Percentiles rank a stretch among this genome's conserved stretches.
Conservation (phyloP, 164 flowering plant species). For the Malania oleifera region DNA sequence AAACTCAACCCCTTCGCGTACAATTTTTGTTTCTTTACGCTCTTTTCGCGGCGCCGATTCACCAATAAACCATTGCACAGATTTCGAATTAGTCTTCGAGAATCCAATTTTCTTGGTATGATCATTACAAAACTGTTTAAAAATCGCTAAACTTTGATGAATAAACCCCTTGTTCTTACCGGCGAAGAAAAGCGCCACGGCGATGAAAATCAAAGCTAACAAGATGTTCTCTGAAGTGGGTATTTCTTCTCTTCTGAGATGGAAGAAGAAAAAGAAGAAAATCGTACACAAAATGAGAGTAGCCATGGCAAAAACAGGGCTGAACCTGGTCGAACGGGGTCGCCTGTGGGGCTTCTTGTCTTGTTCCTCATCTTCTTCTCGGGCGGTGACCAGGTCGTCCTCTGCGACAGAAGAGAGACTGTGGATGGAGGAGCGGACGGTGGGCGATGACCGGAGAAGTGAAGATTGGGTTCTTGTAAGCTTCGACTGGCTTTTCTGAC, state of each 20-base stretch:
- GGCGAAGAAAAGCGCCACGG: conserved; percentile 37
- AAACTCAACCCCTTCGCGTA: conserved; percentile 70
- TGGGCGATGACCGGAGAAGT: conserved; percentile 76
- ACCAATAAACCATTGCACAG: conserved; percentile 83
- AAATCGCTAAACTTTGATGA: conserved; percentile 15
- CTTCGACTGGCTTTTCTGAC: conserved; percentile 48
- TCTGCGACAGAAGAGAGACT: conserved; percentile 53
- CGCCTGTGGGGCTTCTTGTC: conserved; percentile 29
- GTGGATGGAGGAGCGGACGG: conserved; percentile 72
- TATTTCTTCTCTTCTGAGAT: conserved; percentile 34
- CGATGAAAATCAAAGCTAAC: conserved; percentile 54
- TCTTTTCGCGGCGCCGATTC: conserved; percentile 18
- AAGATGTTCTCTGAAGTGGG: conserved; percentile 63
- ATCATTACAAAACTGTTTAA: conserved; percentile 29
- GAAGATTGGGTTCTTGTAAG: conserved; percentile 76
- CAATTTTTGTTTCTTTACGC: conserved; percentile 13
- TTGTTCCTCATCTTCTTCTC: conserved; percentile 21
- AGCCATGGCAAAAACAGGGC: conserved; percentile 25
- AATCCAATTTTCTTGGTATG: conserved; percentile 20
- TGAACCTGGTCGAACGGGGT: conserved; percentile 30
- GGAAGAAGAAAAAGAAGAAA: conserved; percentile 29
- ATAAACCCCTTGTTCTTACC: conserved; percentile 43
- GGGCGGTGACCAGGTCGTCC: conserved; percentile 19
- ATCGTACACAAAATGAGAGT: conserved; percentile 26
- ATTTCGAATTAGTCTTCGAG: conserved; percentile 23